A percentile compares a stretch with the other conserved stretches of the same genome.
phyloP scores from a whole-genome alignment of 176 grass and related monocot genomes.

The Dactylis glomerata region DNA sequence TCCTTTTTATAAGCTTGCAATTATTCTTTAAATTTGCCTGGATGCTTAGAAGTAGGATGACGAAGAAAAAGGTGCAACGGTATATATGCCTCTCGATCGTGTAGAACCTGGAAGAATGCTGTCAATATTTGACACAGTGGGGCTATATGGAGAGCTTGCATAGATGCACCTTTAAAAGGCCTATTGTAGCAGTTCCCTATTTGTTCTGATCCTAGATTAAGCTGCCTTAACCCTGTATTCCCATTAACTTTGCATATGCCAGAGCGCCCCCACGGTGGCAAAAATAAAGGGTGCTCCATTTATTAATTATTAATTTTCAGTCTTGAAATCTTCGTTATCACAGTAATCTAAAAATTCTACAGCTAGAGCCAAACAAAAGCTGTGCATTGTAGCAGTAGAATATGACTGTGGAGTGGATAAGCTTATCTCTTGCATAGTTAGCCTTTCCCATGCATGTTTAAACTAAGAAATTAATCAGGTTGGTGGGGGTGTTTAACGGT shows the following conservation, averaged over 20 bases:
- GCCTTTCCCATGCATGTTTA: constrained; percentile 44
- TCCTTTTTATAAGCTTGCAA: constrained; percentile 80
- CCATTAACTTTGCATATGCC: constrained; percentile 26
- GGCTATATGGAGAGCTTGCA: constrained; percentile 32
- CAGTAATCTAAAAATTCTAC: background rate
- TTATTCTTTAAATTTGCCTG: constrained; percentile 80
- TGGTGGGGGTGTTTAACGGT: constrained; percentile 12
- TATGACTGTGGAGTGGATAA: constrained; percentile 13
- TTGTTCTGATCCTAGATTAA: constrained; percentile 45
- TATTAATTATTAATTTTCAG: background rate
- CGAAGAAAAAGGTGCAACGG: constrained; percentile 15
- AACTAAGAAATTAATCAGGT: constrained; percentile 30
- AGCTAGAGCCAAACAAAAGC: background rate
- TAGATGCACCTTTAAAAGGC: constrained; percentile 33
- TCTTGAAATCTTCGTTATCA: background rate
- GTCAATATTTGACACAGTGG: constrained; percentile 43
- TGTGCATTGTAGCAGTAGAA: constrained; percentile 12
- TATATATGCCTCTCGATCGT: constrained; percentile 15
- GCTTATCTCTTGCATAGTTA: background rate
- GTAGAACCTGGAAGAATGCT: constrained; percentile 48
- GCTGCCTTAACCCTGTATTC: constrained; percentile 33
- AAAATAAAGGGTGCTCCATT: constrained; percentile 22
- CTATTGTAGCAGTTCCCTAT: constrained; percentile 24
- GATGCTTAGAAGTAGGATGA: constrained; percentile 34
- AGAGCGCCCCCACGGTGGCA: background rate